Conservation (phyloP, 345 rosid genomes). For the Hibiscus mutabilis region DNA sequence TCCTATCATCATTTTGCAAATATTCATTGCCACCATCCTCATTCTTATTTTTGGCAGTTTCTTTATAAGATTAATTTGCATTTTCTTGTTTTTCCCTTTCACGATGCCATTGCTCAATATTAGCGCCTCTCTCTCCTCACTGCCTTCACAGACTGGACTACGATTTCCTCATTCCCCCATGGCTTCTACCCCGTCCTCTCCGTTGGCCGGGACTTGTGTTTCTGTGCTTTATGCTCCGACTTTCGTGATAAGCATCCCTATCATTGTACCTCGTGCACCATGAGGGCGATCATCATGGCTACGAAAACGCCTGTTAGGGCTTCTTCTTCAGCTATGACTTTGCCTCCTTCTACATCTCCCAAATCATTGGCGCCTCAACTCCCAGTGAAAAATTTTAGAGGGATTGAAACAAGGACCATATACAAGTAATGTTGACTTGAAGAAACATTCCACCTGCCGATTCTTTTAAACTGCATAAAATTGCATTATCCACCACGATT, state of each 20-base stretch:
- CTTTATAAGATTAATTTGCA: too few species aligned
- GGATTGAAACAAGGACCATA: not conserved
- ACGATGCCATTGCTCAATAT: constrained; percentile 70
- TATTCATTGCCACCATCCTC: too few species aligned
- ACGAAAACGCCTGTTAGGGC: constrained; percentile 47
- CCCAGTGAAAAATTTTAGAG: constrained; percentile 19
- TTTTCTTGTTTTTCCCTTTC: constrained; percentile 45
- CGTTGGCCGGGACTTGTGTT: constrained; percentile 44
- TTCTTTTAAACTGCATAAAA: constrained; percentile 70
- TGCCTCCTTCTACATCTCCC: constrained; percentile 40
- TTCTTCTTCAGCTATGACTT: constrained; percentile 51
- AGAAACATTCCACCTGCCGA: constrained; percentile 34
- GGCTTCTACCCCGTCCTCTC: constrained; percentile 54
- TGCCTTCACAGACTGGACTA: constrained; percentile 58
- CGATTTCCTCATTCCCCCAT: constrained; percentile 37
- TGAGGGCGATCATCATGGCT: constrained; percentile 40
- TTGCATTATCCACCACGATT: too few species aligned
- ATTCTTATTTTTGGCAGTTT: too few species aligned
- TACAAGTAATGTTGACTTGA: not conserved
- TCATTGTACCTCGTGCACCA: constrained; percentile 38
- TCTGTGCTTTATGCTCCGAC: constrained; percentile 21
- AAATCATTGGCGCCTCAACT: constrained; percentile 53
- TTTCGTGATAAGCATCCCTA: constrained; percentile 33
- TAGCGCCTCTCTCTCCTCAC: constrained; percentile 75
- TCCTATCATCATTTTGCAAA: too few species aligned